Conservation (phyloP, 345 rosid species). For the Salix koriyanagi region DNA sequence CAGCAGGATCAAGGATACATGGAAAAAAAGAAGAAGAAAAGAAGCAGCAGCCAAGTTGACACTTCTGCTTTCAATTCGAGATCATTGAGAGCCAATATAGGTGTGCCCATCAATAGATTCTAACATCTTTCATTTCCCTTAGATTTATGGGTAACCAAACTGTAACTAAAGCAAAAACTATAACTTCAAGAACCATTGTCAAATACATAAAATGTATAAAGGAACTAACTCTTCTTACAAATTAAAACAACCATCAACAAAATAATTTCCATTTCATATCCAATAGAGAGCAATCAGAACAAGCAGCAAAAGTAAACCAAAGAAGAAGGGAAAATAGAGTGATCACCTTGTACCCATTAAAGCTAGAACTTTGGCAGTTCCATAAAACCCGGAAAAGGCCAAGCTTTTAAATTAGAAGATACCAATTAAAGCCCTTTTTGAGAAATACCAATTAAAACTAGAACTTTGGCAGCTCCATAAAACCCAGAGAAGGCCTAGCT, state of each 20-base stretch:
- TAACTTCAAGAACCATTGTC: not conserved
- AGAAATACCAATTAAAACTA: conserved; percentile 24
- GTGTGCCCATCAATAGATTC: not conserved
- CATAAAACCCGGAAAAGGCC: not conserved
- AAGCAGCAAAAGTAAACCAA: not conserved
- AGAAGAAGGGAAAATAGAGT: not conserved
- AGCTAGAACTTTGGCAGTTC: conserved; percentile 16
- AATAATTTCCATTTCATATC: not conserved
- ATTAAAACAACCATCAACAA: not conserved
- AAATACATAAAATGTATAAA: not conserved
- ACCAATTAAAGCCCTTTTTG: not conserved
- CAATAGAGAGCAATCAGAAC: not conserved
- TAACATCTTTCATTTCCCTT: not conserved
- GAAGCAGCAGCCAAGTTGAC: not conserved
- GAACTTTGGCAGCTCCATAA: conserved; percentile 12
- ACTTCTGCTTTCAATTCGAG: not conserved
- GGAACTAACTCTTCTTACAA: not conserved
- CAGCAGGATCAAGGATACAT: not conserved
- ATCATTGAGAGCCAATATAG: not conserved
- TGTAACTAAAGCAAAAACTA: not conserved
- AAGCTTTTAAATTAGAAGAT: not conserved
- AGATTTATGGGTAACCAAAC: not conserved
- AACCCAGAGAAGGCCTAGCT: not conserved
- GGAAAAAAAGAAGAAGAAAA: not conserved
- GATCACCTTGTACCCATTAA: conserved; percentile 38